Evolutionary conservation across 257 asterid genomes (phyloP).

Genomic region (Knoxia roxburghii): DNA sequence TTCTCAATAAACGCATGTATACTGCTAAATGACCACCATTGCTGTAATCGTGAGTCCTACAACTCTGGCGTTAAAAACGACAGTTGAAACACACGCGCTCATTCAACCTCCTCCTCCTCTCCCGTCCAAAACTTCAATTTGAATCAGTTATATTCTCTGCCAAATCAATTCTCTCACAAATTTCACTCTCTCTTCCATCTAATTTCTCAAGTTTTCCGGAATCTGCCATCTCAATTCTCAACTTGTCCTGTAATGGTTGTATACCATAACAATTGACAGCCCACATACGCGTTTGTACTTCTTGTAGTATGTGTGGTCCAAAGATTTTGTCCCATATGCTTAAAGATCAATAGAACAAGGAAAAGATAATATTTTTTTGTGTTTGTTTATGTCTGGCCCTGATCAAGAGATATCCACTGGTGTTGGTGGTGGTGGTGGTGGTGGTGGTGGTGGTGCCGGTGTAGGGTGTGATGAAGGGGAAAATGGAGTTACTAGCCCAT

Average conservation of each 20-base stretch:
- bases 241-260: not conserved
- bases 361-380: not conserved
- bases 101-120: not conserved
- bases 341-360: too few relatives aligned
- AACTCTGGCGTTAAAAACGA: slow-evolving; percentile 23
- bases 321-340: not conserved
- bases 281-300: slow-evolving; percentile 1
- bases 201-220: not conserved
- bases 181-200: not conserved
- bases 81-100: slow-evolving; percentile 1
- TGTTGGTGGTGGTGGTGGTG: slow-evolving; percentile 19
- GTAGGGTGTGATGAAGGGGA: slow-evolving; percentile 1
- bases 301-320: slow-evolving; percentile 21
- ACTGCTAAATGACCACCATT: too few relatives aligned
- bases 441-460: not conserved
- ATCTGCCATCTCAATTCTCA: not conserved
- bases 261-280: slow-evolving; percentile 1
- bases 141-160: not conserved
- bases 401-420: slow-evolving; percentile 22
- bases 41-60: slow-evolving; percentile 11
- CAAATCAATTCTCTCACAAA: not conserved
- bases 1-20: too few relatives aligned
- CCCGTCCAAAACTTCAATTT: not conserved
- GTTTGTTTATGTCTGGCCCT: slow-evolving; percentile 50
- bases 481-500: slow-evolving; percentile 17